Conservation (phyloP, 1,284 basidiomycete genomes). For the Pseudozyma tsukubaensis region DNA sequence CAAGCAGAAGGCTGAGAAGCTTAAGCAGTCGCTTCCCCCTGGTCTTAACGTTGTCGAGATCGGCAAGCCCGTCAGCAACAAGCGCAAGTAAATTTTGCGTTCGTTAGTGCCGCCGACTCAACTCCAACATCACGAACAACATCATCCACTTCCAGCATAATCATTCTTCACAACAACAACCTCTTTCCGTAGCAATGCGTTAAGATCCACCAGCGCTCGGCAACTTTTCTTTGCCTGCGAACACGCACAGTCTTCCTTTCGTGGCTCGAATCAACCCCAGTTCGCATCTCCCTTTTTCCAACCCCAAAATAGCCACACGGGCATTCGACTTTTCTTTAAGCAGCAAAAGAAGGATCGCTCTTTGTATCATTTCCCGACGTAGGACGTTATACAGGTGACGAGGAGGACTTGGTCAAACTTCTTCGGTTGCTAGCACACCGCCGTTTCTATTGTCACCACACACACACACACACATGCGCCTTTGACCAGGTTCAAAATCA, state of each 20-base stretch:
- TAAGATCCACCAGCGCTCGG: neutral
- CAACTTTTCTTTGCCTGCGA: constrained; percentile 8
- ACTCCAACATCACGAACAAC: constrained; percentile 6
- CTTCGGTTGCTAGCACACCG: constrained; percentile 1
- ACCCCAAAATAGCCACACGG: constrained; percentile 11
- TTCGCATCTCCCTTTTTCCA: constrained; percentile 7
- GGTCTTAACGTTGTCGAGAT: constrained; percentile 71
- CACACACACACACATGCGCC: constrained; percentile 14
- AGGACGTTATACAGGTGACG: neutral
- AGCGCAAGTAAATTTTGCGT: constrained; percentile 45
- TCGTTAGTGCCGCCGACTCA: neutral
- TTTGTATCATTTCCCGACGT: constrained; percentile 22
- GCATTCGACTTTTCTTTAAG: neutral
- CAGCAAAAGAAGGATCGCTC: neutral
- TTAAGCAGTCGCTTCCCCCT: constrained; percentile 93
- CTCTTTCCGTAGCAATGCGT: neutral
- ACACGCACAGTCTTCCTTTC: constrained; percentile 13
- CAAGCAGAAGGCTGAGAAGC: constrained; percentile 98
- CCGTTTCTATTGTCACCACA: constrained; percentile 1
- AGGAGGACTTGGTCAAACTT: constrained; percentile 6
- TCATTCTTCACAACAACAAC: neutral
- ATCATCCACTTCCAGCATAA: neutral
- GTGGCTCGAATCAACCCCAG: neutral
- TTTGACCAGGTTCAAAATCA: constrained; percentile 28
- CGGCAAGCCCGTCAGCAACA: constrained; percentile 49